Percentiles rank a stretch among this genome's conserved stretches.
phyloP scores from a whole-genome alignment of 805 yeast genomes.

The Ogataea parapolymorpha region DNA sequence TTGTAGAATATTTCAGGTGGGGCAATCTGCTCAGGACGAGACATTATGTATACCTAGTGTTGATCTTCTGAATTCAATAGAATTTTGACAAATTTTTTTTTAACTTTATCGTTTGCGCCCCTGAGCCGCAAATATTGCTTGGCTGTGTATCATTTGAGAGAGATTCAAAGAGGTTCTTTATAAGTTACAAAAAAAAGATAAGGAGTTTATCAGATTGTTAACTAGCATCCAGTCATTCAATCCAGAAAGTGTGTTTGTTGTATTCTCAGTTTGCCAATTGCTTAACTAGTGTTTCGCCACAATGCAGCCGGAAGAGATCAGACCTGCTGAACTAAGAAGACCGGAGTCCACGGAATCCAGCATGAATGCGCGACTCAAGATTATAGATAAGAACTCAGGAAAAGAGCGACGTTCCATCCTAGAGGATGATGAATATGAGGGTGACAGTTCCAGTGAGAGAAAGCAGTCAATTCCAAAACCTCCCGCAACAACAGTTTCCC shows the following conservation, averaged over 20 bases:
- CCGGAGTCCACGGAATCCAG: slow-evolving; percentile 10
- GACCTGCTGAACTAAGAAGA: slow-evolving; percentile 4
- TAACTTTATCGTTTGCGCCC: not conserved
- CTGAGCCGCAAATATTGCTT: not conserved
- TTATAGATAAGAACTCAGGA: slow-evolving; percentile 17
- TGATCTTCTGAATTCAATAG: too few species aligned
- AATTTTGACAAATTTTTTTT: slow-evolving; percentile 1
- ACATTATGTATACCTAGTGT: slow-evolving; percentile 45
- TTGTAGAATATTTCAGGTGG: slow-evolving; percentile 96
- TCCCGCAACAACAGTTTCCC: slow-evolving; percentile 1
- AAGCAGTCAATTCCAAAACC: not conserved
- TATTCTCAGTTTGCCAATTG: too few species aligned
- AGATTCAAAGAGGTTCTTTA: not conserved
- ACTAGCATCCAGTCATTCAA: not conserved
- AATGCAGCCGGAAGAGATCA: slow-evolving; percentile 1
- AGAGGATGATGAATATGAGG: slow-evolving; percentile 23
- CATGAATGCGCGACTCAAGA: slow-evolving; percentile 5
- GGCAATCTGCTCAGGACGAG: slow-evolving; percentile 94
- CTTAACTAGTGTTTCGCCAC: too few species aligned
- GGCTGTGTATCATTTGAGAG: not conserved
- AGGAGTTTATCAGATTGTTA: too few species aligned
- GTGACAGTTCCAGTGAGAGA: not conserved
- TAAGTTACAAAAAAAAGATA: not conserved
- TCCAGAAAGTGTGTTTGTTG: not conserved
- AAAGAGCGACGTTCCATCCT: slow-evolving; percentile 19